Conservation (phyloP, 2,329 filamentous ascomycete species). For the Aspergillus felis region DNA sequence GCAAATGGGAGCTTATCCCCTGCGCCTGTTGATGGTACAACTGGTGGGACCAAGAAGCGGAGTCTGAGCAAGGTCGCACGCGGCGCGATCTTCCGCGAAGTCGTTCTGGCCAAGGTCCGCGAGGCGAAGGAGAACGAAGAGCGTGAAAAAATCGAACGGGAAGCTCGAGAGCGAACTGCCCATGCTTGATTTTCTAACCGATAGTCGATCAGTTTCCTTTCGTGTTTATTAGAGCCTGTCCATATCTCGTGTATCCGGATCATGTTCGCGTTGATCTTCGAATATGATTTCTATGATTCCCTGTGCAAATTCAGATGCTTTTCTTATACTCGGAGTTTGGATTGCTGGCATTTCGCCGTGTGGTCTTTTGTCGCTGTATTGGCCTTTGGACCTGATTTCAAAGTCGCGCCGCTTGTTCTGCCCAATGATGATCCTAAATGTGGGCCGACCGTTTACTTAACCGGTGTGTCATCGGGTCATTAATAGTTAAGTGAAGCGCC, state of each 20-base stretch:
- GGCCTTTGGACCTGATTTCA: not conserved
- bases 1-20: slow-evolving; percentile 9
- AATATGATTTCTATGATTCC: slow-evolving; percentile 32
- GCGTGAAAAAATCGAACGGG: slow-evolving; percentile 63
- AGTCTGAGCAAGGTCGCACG: slow-evolving; percentile 58
- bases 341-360: not conserved
- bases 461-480: not conserved
- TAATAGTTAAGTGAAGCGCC: not conserved
- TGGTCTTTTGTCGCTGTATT: not conserved
- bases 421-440: not conserved
- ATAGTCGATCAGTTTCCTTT: slow-evolving; percentile 13
- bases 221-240: slow-evolving; percentile 4
- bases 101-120: slow-evolving; percentile 87
- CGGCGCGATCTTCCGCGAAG: slow-evolving; percentile 82
- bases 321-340: slow-evolving; percentile 2
- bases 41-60: slow-evolving; percentile 42
- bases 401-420: not conserved
- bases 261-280: slow-evolving; percentile 19
- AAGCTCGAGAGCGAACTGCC: slow-evolving; percentile 41
- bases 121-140: slow-evolving; percentile 88
- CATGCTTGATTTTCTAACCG: slow-evolving; percentile 17
- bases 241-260: not conserved
- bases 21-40: slow-evolving; percentile 17
- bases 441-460: not conserved
- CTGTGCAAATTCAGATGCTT: slow-evolving; percentile 12